phyloP scores from a whole-genome alignment of 306 rosid species.

The Ceratonia siliqua region DNA sequence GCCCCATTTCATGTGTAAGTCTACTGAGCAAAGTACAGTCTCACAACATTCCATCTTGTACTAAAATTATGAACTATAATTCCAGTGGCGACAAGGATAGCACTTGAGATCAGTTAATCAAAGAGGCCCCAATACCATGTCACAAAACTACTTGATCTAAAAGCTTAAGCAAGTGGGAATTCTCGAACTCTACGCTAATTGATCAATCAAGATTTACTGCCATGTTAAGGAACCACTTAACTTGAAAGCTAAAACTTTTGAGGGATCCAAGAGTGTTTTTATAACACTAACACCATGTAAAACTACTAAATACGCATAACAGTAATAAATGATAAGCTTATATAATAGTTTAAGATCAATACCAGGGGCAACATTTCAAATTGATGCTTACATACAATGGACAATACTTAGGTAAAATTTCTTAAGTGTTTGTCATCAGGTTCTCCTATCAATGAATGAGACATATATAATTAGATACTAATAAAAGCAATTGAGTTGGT shows the following conservation, averaged over 20 bases:
- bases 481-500: too few species aligned
- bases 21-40: too few species aligned
- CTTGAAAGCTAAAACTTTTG: neutral
- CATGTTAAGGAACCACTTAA: neutral
- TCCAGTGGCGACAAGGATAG: too few species aligned
- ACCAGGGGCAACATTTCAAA: neutral
- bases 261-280: neutral
- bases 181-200: neutral
- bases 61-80: too few species aligned
- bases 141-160: neutral
- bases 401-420: too few species aligned
- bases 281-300: neutral
- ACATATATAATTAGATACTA: too few species aligned
- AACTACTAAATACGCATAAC: neutral
- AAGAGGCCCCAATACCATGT: neutral
- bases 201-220: neutral
- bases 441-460: too few species aligned
- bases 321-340: neutral
- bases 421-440: too few species aligned
- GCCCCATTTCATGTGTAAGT: too few species aligned
- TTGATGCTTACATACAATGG: too few species aligned
- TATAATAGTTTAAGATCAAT: constrained; percentile 3
- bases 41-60: too few species aligned
- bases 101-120: neutral
- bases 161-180: neutral